Percentiles rank a stretch among this genome's conserved stretches.
Evolutionary conservation across 2,329 filamentous ascomycete genomes (phyloP).

Genomic region (Furcasterigmium furcatum): DNA sequence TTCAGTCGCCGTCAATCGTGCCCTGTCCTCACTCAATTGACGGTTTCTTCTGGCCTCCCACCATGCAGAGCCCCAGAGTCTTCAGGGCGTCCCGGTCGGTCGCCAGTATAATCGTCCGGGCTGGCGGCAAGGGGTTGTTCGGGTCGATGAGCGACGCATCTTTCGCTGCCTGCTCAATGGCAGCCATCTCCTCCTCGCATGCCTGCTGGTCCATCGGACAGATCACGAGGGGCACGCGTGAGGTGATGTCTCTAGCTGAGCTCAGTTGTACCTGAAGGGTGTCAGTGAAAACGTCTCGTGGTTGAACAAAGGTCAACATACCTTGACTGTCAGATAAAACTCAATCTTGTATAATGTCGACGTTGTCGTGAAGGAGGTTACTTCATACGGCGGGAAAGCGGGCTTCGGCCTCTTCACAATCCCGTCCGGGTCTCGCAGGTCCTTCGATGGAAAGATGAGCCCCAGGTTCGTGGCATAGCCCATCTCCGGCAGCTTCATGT

Average conservation of each 20-base stretch:
- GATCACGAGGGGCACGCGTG: constrained; percentile 92
- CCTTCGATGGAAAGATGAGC: constrained; percentile 85
- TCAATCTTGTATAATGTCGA: constrained; percentile 97
- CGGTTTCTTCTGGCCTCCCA: constrained; percentile 63
- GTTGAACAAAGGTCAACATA: constrained; percentile 31
- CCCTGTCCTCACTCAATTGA: constrained; percentile 51
- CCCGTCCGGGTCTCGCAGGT: constrained; percentile 81
- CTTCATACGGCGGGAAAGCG: constrained; percentile 84
- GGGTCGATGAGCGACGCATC: constrained; percentile 86
- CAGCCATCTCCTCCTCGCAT: constrained; percentile 98
- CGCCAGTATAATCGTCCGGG: constrained; percentile 75
- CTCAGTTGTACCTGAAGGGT: constrained; percentile 74
- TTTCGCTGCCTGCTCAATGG: constrained; percentile 92
- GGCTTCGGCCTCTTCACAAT: constrained; percentile 81
- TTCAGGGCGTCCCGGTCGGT: constrained; percentile 65
- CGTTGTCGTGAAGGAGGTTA: constrained; percentile 88
- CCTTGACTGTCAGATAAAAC: constrained; percentile 93
- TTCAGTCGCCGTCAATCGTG: neutral
- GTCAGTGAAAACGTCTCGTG: constrained; percentile 12
- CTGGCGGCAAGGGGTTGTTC: constrained; percentile 89
- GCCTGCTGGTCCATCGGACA: constrained; percentile 92
- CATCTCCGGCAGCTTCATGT: constrained; percentile 81
- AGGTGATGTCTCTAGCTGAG: constrained; percentile 79
- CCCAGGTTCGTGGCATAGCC: constrained; percentile 93
- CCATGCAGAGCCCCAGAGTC: constrained; percentile 60